phyloP scores from a whole-genome alignment of 345 rosid species.

The thale cress (Arabidopsis thaliana) region DNA sequence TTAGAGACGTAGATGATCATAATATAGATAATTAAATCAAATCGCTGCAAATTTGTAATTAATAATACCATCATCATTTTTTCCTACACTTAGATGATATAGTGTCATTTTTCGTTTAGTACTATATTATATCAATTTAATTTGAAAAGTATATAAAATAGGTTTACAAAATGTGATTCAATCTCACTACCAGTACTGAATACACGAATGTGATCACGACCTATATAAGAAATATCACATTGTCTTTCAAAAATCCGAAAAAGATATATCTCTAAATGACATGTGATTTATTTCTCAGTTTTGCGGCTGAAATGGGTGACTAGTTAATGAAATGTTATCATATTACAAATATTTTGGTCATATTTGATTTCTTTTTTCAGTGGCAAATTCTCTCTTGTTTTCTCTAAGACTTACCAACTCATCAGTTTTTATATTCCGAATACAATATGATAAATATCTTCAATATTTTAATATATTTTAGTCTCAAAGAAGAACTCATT shows the following conservation, averaged over 20 bases:
- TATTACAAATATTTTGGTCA: constrained; percentile 2
- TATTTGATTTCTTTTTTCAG: background rate
- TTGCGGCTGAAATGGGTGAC: constrained; percentile 17
- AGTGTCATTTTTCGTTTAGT: background rate
- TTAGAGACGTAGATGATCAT: background rate
- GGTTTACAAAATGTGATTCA: background rate
- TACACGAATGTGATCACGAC: constrained; percentile 5
- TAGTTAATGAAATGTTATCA: background rate
- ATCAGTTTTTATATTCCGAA: background rate
- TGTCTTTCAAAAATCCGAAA: background rate
- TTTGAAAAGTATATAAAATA: background rate
- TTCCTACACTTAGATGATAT: background rate
- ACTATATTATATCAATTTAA: background rate
- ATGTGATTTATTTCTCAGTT: constrained; percentile 15
- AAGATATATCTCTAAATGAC: background rate
- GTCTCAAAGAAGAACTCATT: background rate
- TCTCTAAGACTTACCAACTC: constrained; percentile 16
- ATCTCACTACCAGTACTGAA: background rate
- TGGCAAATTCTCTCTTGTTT: constrained; percentile 14
- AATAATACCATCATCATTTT: background rate
- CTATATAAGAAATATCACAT: background rate
- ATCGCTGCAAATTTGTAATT: background rate
- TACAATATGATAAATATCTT: background rate
- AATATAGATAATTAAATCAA: background rate
- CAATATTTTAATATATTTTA: background rate